These are phyloP conservation scores for Akanthomyces muscarius DNA, from an alignment of 2,329 filamentous ascomycete genomes.

Conservation along the genomic window DNA sequence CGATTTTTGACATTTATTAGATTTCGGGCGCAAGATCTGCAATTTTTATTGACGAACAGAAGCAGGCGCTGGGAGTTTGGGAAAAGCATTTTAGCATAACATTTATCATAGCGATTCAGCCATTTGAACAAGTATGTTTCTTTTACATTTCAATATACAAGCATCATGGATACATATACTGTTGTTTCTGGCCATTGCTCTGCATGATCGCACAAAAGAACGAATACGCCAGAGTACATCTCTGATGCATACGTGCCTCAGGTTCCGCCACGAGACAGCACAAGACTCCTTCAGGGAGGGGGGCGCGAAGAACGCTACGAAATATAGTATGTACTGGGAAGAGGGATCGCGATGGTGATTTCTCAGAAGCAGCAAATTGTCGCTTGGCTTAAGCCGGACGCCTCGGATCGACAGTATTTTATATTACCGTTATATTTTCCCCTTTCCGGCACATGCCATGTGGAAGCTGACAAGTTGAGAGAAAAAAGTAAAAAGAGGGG, in stretches of 20 bases:
- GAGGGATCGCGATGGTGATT: not conserved
- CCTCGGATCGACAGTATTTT: not conserved
- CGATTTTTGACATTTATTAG: not conserved
- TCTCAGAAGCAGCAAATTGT: not conserved
- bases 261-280: not conserved
- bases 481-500: not conserved
- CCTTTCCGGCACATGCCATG: too few species aligned
- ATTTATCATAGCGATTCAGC: not conserved
- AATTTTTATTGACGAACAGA: not conserved
- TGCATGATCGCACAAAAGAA: not conserved
- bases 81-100: slow-evolving; percentile 1
- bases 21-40: not conserved
- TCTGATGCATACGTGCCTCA: not conserved
- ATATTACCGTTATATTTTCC: not conserved
- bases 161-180: not conserved
- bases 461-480: not conserved
- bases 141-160: not conserved
- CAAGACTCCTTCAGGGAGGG: not conserved
- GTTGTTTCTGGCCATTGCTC: not conserved
- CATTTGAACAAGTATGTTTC: not conserved
- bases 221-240: not conserved
- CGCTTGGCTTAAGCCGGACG: not conserved
- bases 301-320: not conserved
- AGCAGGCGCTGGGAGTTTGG: not conserved
- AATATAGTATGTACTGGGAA: not conserved